phyloP scores from a whole-genome alignment of 2,329 filamentous ascomycete species.

The Pestalotiopsis sp. region DNA sequence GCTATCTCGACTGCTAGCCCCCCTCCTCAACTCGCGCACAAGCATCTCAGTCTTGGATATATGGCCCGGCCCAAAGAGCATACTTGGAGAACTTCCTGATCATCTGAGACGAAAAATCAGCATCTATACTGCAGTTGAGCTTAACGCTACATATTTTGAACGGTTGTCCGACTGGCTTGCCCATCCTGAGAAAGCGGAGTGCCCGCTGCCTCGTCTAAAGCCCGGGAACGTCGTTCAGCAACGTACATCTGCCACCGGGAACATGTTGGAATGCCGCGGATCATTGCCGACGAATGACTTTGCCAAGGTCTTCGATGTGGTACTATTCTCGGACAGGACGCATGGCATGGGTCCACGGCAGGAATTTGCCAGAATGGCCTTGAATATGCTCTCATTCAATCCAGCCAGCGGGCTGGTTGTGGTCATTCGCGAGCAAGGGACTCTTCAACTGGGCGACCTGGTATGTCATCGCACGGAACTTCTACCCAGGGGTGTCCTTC shows the following conservation, averaged over 20 bases:
- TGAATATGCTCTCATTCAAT: conserved; percentile 43
- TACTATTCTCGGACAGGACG: conserved; percentile 66
- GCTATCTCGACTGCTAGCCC: conserved; percentile 39
- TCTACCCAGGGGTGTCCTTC: conserved; percentile 44
- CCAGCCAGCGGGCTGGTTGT: conserved; percentile 43
- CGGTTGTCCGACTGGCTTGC: conserved; percentile 43
- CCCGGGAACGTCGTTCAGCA: conserved; percentile 37
- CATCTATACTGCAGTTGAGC: conserved; percentile 55
- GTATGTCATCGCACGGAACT: conserved; percentile 45
- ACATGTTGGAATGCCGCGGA: conserved; percentile 19
- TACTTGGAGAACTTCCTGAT: conserved; percentile 50
- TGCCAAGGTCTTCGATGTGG: conserved; percentile 48
- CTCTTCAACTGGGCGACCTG: conserved; percentile 45
- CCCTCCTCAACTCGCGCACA: conserved; percentile 39
- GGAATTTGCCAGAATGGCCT: conserved; percentile 43
- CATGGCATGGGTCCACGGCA: conserved; percentile 56
- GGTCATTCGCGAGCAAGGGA: conserved; percentile 54
- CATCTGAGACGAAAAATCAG: conserved; percentile 41
- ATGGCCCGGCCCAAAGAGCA: conserved; percentile 55
- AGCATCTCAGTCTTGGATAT: conserved; percentile 58
- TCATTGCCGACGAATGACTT: conserved; percentile 19
- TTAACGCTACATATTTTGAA: conserved; percentile 45
- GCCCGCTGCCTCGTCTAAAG: conserved; percentile 42
- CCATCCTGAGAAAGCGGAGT: conserved; percentile 23
- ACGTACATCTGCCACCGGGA: conserved; percentile 37